A percentile compares a stretch with the other conserved stretches of the same genome.
Conservation (phyloP, 2,329 filamentous ascomycete genomes). For the Pyricularia pennisetigena region DNA sequence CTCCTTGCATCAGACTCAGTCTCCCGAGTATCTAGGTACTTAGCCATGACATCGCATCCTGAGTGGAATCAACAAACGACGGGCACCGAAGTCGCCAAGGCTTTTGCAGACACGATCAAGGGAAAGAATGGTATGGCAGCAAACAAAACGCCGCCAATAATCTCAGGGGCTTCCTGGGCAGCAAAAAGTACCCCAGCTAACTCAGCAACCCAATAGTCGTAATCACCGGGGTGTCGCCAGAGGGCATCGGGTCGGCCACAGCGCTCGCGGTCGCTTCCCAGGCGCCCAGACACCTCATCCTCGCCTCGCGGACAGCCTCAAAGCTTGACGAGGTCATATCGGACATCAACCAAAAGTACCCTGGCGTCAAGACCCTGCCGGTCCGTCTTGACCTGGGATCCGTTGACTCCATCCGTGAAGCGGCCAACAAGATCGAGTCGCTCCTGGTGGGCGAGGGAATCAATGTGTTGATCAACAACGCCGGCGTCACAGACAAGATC, state of each 20-base stretch:
- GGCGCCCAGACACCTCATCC: slow-evolving; percentile 27
- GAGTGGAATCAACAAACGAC: slow-evolving; percentile 10
- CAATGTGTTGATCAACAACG: slow-evolving; percentile 34
- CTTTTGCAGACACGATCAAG: slow-evolving; percentile 8
- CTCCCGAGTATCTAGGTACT: neutral
- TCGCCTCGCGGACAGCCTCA: slow-evolving; percentile 31
- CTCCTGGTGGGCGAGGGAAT: slow-evolving; percentile 15
- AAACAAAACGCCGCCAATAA: neutral
- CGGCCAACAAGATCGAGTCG: slow-evolving; percentile 19
- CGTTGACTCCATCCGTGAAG: slow-evolving; percentile 21
- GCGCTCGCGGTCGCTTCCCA: slow-evolving; percentile 34
- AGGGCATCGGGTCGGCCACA: slow-evolving; percentile 29
- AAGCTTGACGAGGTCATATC: slow-evolving; percentile 30
- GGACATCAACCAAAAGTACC: slow-evolving; percentile 23
- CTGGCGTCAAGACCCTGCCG: slow-evolving; percentile 16
- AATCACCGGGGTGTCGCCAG: slow-evolving; percentile 29
- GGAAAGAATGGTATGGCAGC: slow-evolving; percentile 9
- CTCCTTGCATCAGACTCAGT: neutral
- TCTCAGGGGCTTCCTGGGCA: neutral
- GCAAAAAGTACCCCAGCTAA: neutral
- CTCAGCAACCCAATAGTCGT: slow-evolving; percentile 6
- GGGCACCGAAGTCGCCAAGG: slow-evolving; percentile 11
- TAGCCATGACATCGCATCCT: slow-evolving; percentile 10
- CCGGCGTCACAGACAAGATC: slow-evolving; percentile 23
- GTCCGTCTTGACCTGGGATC: slow-evolving; percentile 23